A percentile compares a stretch with the other conserved stretches of the same genome.
Conservation (phyloP, 83 land plant genomes). For the Thuja plicata region DNA sequence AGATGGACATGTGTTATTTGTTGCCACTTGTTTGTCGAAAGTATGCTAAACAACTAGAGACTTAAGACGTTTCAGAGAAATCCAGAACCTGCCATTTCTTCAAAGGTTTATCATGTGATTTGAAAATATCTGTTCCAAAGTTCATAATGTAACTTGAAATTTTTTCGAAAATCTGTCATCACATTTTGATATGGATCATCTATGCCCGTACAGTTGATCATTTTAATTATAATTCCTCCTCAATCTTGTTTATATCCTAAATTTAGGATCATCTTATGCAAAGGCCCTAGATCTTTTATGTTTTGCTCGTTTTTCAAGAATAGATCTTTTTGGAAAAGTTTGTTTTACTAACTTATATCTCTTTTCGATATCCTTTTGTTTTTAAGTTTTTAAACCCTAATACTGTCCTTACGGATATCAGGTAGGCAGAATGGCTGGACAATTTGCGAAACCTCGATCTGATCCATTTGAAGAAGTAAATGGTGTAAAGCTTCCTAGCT, state of each 20-base stretch:
- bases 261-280: background rate
- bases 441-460: conserved; percentile 63
- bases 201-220: background rate
- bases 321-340: background rate
- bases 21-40: background rate
- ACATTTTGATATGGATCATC: conserved; percentile 1
- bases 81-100: background rate
- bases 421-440: conserved; percentile 66
- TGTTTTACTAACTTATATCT: background rate
- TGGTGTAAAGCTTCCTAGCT: conserved; percentile 50
- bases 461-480: conserved; percentile 30
- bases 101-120: background rate
- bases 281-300: background rate
- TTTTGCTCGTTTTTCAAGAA: background rate
- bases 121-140: background rate
- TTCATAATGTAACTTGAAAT: background rate
- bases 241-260: background rate
- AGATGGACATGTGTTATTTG: background rate
- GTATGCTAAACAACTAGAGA: background rate
- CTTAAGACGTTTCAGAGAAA: background rate
- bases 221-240: background rate
- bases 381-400: background rate
- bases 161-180: background rate
- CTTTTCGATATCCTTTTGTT: background rate
- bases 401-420: conserved; percentile 10